phyloP scores from a whole-genome alignment of 768 basidiomycete genomes.

The Tulasnella sp. region DNA sequence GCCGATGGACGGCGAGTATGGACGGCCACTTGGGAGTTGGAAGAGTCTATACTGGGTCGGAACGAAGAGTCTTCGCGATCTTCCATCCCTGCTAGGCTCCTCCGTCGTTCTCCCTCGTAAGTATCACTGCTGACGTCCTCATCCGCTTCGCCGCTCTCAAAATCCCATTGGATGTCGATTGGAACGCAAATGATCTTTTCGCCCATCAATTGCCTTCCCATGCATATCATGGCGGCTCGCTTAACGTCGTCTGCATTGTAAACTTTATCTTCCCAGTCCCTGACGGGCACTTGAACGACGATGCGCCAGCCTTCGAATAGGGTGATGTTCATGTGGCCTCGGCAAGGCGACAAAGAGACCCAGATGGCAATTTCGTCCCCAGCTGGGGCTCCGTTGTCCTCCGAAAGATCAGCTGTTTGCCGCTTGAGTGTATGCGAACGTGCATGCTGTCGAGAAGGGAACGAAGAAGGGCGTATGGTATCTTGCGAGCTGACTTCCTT shows the following conservation, averaged over 20 bases:
- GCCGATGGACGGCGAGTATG: not conserved
- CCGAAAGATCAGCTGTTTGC: not conserved
- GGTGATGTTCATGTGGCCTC: slow-evolving; percentile 17
- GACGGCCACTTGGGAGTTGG: not conserved
- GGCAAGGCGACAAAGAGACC: not conserved
- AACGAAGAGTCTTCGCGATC: not conserved
- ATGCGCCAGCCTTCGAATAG: slow-evolving; percentile 24
- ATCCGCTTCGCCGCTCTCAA: not conserved
- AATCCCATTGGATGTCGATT: not conserved
- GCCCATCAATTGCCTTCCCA: slow-evolving; percentile 17
- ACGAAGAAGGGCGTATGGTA: not conserved
- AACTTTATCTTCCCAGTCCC: slow-evolving; percentile 14
- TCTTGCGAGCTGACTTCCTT: slow-evolving; percentile 3
- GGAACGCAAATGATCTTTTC: slow-evolving; percentile 5
- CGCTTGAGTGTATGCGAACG: not conserved
- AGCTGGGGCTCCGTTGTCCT: not conserved
- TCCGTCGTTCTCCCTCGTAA: not conserved
- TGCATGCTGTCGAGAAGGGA: not conserved
- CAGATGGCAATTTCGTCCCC: not conserved
- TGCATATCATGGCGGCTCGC: slow-evolving; percentile 22
- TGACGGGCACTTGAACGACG: slow-evolving; percentile 16
- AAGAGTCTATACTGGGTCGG: not conserved
- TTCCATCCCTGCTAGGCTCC: not conserved
- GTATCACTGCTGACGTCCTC: not conserved
- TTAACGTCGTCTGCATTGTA: slow-evolving; percentile 20